These are phyloP conservation scores for Boletus sp. DNA, from an alignment of 768 basidiomycete species.

Conservation along the genomic window DNA sequence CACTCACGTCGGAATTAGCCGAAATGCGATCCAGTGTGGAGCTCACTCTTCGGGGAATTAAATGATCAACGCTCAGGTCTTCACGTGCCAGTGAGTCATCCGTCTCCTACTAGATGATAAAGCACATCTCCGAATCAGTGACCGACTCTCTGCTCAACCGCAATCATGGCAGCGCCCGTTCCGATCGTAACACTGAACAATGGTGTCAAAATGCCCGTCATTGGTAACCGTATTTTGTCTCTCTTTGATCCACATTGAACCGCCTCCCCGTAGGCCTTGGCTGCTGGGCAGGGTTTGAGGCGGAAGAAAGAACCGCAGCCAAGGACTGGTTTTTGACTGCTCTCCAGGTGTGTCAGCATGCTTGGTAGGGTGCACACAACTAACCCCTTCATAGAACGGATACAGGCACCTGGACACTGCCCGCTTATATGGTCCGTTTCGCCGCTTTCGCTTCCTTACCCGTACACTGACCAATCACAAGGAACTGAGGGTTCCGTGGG, in stretches of 20 bases:
- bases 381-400: conserved; percentile 23
- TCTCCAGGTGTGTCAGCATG: background rate
- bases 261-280: background rate
- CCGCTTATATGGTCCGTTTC: conserved; percentile 3
- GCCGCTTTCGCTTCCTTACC: background rate
- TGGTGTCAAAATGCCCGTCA: conserved; percentile 2
- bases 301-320: background rate
- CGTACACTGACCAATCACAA: background rate
- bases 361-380: background rate
- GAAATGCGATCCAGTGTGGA: too few relatives aligned
- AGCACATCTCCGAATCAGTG: too few relatives aligned
- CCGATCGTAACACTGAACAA: conserved; percentile 2
- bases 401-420: conserved; percentile 48
- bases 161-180: background rate
- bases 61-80: too few relatives aligned
- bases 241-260: background rate
- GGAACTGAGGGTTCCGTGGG: conserved; percentile 48
- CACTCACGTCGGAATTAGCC: background rate
- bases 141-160: too few relatives aligned
- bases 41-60: too few relatives aligned
- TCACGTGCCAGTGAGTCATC: too few relatives aligned
- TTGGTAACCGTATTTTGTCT: background rate
- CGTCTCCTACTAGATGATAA: too few relatives aligned
- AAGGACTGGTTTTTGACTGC: conserved; percentile 1
- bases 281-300: background rate